These are phyloP conservation scores for Eucalyptus dawsonii DNA, from an alignment of 345 rosid species.

Conservation along the genomic window DNA sequence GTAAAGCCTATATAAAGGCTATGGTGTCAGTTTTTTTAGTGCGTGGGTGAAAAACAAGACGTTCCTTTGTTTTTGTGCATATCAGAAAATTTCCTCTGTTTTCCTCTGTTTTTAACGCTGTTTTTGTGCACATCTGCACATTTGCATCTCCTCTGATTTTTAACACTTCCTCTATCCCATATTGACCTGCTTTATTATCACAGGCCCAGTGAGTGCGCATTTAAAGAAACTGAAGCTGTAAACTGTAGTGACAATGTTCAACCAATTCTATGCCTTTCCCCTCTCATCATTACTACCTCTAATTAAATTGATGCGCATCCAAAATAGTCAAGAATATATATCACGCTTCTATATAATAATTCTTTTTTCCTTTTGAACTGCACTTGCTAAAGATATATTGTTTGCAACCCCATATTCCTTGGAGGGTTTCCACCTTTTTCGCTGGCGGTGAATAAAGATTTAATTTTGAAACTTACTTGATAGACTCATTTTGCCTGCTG, in stretches of 20 bases:
- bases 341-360: not conserved
- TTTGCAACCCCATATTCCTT: not conserved
- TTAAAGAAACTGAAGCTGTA: not conserved
- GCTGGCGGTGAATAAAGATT: not conserved
- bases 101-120: too few relatives aligned
- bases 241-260: not conserved
- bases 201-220: not conserved
- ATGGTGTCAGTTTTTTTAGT: too few relatives aligned
- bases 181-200: slow-evolving; percentile 39
- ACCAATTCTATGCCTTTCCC: not conserved
- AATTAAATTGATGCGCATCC: not conserved
- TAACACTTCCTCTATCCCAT: slow-evolving; percentile 5
- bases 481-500: slow-evolving; percentile 16
- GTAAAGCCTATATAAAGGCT: too few relatives aligned
- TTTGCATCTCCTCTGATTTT: too few relatives aligned
- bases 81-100: too few relatives aligned
- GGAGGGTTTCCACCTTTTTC: not conserved
- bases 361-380: not conserved
- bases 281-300: not conserved
- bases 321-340: not conserved
- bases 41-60: too few relatives aligned
- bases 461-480: slow-evolving; percentile 27
- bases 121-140: too few relatives aligned
- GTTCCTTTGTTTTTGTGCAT: too few relatives aligned
- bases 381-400: not conserved